Conservation (phyloP, 805 yeast genomes). For the Teunomyces aglyptinius region DNA sequence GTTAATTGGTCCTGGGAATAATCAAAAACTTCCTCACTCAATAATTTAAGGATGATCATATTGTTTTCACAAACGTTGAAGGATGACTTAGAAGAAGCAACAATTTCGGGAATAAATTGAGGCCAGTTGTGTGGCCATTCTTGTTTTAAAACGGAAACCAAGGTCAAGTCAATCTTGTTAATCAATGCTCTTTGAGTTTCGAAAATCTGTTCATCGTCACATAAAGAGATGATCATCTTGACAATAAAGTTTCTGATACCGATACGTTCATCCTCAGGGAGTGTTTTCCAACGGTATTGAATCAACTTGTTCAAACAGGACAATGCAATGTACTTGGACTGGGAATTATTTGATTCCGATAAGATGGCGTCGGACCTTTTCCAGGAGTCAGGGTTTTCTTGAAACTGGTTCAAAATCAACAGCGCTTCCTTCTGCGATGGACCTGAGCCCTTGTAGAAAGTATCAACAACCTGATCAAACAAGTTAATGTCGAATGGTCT, state of each 20-base stretch:
- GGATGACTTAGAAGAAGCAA: slow-evolving; percentile 76
- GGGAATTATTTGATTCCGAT: slow-evolving; percentile 73
- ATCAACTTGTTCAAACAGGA: slow-evolving; percentile 87
- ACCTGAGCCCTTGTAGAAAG: slow-evolving; percentile 77
- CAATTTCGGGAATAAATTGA: slow-evolving; percentile 89
- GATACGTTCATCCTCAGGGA: slow-evolving; percentile 83
- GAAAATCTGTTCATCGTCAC: slow-evolving; percentile 77
- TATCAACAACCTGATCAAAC: slow-evolving; percentile 80
- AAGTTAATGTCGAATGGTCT: slow-evolving; percentile 76
- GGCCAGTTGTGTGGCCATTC: slow-evolving; percentile 99
- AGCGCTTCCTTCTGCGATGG: slow-evolving; percentile 73
- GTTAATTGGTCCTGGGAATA: slow-evolving; percentile 96
- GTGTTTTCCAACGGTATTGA: slow-evolving; percentile 88
- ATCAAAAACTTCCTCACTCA: slow-evolving; percentile 95
- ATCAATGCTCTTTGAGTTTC: slow-evolving; percentile 75
- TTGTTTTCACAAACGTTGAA: slow-evolving; percentile 96
- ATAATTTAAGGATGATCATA: slow-evolving; percentile 84
- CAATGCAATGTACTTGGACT: slow-evolving; percentile 88
- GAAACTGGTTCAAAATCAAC: slow-evolving; percentile 71
- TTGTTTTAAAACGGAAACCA: slow-evolving; percentile 92
- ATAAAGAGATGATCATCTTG: slow-evolving; percentile 87
- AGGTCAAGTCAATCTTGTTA: slow-evolving; percentile 88
- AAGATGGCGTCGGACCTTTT: slow-evolving; percentile 86
- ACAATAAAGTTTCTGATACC: slow-evolving; percentile 95
- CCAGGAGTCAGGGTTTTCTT: slow-evolving; percentile 96